Conservation (phyloP, 768 basidiomycete genomes). For the Galerina marginata region DNA sequence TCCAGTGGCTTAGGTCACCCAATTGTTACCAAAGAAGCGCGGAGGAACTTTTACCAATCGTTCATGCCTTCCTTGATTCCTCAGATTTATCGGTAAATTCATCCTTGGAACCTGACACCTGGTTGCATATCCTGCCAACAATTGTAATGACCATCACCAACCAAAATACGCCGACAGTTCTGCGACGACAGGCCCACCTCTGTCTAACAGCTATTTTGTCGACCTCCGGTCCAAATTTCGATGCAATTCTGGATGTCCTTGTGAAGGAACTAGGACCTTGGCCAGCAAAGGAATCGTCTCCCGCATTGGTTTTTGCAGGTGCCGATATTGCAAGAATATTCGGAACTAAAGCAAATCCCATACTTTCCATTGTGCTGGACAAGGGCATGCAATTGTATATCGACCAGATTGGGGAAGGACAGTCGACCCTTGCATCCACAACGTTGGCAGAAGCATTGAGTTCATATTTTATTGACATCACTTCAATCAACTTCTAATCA, state of each 20-base stretch:
- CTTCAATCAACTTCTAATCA: neutral
- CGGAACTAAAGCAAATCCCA: slow-evolving; percentile 24
- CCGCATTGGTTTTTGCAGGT: slow-evolving; percentile 17
- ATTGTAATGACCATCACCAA: slow-evolving; percentile 13
- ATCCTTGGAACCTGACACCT: slow-evolving; percentile 22
- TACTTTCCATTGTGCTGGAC: slow-evolving; percentile 44
- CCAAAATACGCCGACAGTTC: neutral
- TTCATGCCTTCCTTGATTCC: slow-evolving; percentile 55
- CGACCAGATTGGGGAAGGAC: slow-evolving; percentile 44
- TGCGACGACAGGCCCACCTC: slow-evolving; percentile 14
- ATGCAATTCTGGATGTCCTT: slow-evolving; percentile 14
- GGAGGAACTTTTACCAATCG: slow-evolving; percentile 40
- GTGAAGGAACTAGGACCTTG: slow-evolving; percentile 14
- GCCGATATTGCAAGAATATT: slow-evolving; percentile 8
- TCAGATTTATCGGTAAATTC: slow-evolving; percentile 18
- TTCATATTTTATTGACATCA: slow-evolving; percentile 30
- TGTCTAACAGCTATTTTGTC: slow-evolving; percentile 18
- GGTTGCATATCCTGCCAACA: slow-evolving; percentile 34
- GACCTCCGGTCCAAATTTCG: neutral
- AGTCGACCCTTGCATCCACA: slow-evolving; percentile 24
- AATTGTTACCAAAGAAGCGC: slow-evolving; percentile 26
- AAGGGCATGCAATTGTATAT: slow-evolving; percentile 60
- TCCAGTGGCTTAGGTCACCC: slow-evolving; percentile 47
- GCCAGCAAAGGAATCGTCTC: slow-evolving; percentile 9
- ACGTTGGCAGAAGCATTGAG: slow-evolving; percentile 41